Base-by-base conservation (phyloP, 78 protist genomes). In the Isochrysis galbana region DNA sequence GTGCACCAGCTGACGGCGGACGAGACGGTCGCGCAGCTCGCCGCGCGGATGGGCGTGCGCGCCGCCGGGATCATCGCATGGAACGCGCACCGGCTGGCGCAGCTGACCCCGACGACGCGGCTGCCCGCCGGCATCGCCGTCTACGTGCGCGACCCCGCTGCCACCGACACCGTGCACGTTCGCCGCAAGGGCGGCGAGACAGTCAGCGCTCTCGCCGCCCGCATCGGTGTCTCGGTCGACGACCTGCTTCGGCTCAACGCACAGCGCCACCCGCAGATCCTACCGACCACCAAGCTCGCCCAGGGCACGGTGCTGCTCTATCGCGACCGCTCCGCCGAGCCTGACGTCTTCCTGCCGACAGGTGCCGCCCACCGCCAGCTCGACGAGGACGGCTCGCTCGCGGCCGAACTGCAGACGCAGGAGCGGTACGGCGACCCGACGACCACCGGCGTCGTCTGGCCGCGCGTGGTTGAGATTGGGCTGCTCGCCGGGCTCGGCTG, bases 361-460 rank as follows among this genome's bases (percentile, higher is more conserved):
- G 17, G 41, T 7, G 39, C 0, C 44, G 39, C 0, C 41, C 29
- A 44, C 55, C 88, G 88, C 55, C 61, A 51, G 61, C 61, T 51
- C 61, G 86, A 77, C 46, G 80, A 70, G n/a, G 86, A 38, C n/a
- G 46, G 86, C 88, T 5, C n/a, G 88, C 88, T 80, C 25, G 55
- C 88, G n/a, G 55, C 38, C 36, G 38, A 5, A 38, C 88, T 80
- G 29, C 11, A 41, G 48, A 17, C 11, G 55, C 55, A 44, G 38
- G 39, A 3, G 34, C 88, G 55, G 36, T 1, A 0, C 5, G 88
- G 88, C 88, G 88, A 80, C 54, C 88, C 88, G 55, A 32, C 22
- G 11, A 44, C 4, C 29, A 44, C 51, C 32, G 88, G 88, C 55
- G 88, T 80, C 34, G 55, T 44, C 36, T 80, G 88, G 88, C 51